A percentile compares a stretch with the other conserved stretches of the same genome.
These are phyloP conservation scores for Blastobotrys capitulatus DNA, from an alignment of 1,139 yeast genomes.

Conservation along the genomic window DNA sequence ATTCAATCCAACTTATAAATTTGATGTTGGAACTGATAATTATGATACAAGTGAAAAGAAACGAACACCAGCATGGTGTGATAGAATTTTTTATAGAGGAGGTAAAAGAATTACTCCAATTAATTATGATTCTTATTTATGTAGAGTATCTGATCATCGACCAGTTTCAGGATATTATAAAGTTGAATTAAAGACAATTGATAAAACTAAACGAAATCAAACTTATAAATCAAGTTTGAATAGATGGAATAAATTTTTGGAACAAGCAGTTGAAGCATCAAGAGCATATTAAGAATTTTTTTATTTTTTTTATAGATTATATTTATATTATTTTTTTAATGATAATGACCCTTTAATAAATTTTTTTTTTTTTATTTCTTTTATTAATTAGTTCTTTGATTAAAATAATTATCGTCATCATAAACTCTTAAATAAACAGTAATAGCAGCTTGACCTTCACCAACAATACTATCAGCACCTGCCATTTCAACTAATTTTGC, in stretches of 20 bases:
- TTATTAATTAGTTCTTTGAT: neutral
- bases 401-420: slow-evolving; percentile 10
- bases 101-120: slow-evolving; percentile 28
- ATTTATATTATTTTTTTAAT: neutral
- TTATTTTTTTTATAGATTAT: neutral
- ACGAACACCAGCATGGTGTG: slow-evolving; percentile 97
- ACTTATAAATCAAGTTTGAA: slow-evolving; percentile 40
- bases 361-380: neutral
- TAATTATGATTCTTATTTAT: slow-evolving; percentile 24
- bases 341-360: neutral
- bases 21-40: slow-evolving; percentile 68
- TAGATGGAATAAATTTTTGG: slow-evolving; percentile 23
- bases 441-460: slow-evolving; percentile 1
- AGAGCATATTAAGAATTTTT: neutral
- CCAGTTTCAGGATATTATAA: slow-evolving; percentile 79
- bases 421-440: slow-evolving; percentile 10
- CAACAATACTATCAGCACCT: neutral
- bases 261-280: slow-evolving; percentile 13
- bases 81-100: slow-evolving; percentile 67
- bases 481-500: slow-evolving; percentile 9
- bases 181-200: slow-evolving; percentile 59
- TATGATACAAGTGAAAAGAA: slow-evolving; percentile 90
- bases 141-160: slow-evolving; percentile 72
- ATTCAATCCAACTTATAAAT: slow-evolving; percentile 89
- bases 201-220: slow-evolving; percentile 48